phyloP scores from a whole-genome alignment of 306 rosid genomes.

The Acacia crassicarpa region DNA sequence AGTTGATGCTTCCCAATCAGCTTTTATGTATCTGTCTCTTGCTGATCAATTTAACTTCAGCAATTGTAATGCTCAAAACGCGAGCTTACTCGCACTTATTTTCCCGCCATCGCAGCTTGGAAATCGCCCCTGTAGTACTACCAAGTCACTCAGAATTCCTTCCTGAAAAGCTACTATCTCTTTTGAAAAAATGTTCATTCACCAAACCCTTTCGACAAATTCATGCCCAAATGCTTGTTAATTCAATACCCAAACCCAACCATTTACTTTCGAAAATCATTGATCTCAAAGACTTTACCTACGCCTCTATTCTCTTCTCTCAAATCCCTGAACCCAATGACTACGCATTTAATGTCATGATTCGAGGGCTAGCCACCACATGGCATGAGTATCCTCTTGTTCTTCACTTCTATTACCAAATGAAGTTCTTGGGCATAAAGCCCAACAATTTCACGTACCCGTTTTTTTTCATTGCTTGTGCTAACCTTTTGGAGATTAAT shows the following conservation, averaged over 20 bases:
- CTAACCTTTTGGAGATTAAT: conserved; percentile 42
- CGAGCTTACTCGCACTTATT: not conserved
- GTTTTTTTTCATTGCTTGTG: conserved; percentile 77
- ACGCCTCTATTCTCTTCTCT: conserved; percentile 57
- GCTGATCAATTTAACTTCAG: not conserved
- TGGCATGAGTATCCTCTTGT: conserved; percentile 63
- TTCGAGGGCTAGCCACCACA: conserved; percentile 77
- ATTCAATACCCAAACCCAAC: conserved; percentile 62
- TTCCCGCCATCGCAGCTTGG: conserved; percentile 1
- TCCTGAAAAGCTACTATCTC: conserved; percentile 32
- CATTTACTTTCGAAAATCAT: conserved; percentile 64
- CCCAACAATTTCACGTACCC: conserved; percentile 80
- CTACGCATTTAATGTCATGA: conserved; percentile 83
- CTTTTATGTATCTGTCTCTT: not conserved
- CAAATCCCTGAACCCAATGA: conserved; percentile 58
- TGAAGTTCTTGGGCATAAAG: conserved; percentile 44
- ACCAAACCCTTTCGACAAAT: conserved; percentile 49
- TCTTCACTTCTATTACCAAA: conserved; percentile 52
- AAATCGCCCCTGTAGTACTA: not conserved
- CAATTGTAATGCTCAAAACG: conserved; percentile 1
- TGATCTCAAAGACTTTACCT: conserved; percentile 56
- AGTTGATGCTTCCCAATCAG: not conserved
- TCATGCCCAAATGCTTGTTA: conserved; percentile 71
- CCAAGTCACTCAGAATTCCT: not conserved
- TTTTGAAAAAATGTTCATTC: conserved; percentile 53